Evolutionary conservation across 345 rosid genomes (phyloP).

Genomic region (Lepidium sativum): DNA sequence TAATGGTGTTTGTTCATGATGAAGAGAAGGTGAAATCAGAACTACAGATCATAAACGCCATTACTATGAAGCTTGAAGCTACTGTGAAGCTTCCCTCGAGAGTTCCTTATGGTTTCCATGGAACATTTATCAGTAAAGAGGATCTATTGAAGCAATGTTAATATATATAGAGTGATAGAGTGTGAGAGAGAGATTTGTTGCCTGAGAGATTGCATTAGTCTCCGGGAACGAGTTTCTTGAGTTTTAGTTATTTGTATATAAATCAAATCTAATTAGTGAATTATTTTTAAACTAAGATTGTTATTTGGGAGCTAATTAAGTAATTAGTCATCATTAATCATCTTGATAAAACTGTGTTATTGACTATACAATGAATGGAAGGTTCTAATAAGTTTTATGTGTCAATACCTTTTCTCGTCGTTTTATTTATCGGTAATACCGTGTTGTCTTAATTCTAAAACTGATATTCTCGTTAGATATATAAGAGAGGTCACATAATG

Average conservation of each 20-base stretch:
- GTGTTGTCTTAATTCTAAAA: too few species aligned
- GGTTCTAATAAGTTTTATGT: slow-evolving; percentile 15
- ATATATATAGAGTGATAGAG: not conserved
- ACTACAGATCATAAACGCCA: slow-evolving; percentile 51
- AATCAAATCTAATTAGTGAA: not conserved
- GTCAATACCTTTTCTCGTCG: too few species aligned
- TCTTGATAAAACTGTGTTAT: not conserved
- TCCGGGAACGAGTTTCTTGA: slow-evolving; percentile 36
- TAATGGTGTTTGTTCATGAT: slow-evolving; percentile 60
- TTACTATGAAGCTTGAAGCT: slow-evolving; percentile 48
- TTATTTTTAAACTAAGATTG: not conserved
- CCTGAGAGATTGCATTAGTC: slow-evolving; percentile 31
- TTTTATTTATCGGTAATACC: too few species aligned
- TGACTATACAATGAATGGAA: not conserved
- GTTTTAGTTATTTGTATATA: not conserved
- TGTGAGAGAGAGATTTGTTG: not conserved
- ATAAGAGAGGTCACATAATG: too few species aligned
- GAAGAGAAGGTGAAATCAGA: slow-evolving; percentile 64
- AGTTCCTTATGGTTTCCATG: slow-evolving; percentile 86
- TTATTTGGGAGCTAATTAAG: too few species aligned
- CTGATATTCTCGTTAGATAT: too few species aligned
- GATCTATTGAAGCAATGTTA: slow-evolving; percentile 41
- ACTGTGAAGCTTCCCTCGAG: slow-evolving; percentile 60
- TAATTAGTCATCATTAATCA: too few species aligned
- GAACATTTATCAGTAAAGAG: slow-evolving; percentile 47